Base-by-base conservation (phyloP, 148 eudicot genomes). In the Heliamphora exappendiculata region DNA sequence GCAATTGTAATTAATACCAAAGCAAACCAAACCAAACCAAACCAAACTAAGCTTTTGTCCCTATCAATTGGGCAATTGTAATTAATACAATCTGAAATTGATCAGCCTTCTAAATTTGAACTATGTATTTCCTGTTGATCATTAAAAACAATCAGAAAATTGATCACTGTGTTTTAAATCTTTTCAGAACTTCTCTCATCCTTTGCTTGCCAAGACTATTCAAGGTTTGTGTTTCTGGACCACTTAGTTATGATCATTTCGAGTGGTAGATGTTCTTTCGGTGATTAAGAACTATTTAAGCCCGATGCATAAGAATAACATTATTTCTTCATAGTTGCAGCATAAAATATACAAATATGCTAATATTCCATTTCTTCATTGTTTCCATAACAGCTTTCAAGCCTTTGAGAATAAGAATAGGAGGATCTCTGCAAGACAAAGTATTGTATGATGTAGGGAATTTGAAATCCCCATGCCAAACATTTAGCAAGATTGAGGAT, bases 341-440 rank as follows among this genome's bases (percentile, higher is more conserved):
- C 42, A 22, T 41, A 29, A 41, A 28, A 57, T 76, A n/a, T 20
- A 26, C 70, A 67, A 42, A 7, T 24, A 47, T 24, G 31, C 42
- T 73, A 55, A 55, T 47, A 37, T 58, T 59, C 26, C 8, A 36
- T 74, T 67, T 49, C 33, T 80, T 50, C 47, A 24, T 74, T 82
- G 67, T 66, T 75, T 58, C 53, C 19, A 31, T 51, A 68, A 76
- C 86, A 95, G 99, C 94, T 81, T 95, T 95, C 73, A 72, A 84
- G 62, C 79, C 60, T 80, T 81, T 95, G 87, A 91, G 99, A 75
- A 62, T 95, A 75, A 88, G 99, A 77, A 81, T 92, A 59, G 99
- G 99, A 74, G 99, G 99, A 80, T 93, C 99, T 69, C 78, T 95
- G 76, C 91, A 95, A 93, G 98, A 95, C 80, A 90, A 84, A 86